Percentiles rank a stretch among this genome's conserved stretches.
Conservation (phyloP, 495 filamentous ascomycete genomes). For the Hypoxylon intermedium region DNA sequence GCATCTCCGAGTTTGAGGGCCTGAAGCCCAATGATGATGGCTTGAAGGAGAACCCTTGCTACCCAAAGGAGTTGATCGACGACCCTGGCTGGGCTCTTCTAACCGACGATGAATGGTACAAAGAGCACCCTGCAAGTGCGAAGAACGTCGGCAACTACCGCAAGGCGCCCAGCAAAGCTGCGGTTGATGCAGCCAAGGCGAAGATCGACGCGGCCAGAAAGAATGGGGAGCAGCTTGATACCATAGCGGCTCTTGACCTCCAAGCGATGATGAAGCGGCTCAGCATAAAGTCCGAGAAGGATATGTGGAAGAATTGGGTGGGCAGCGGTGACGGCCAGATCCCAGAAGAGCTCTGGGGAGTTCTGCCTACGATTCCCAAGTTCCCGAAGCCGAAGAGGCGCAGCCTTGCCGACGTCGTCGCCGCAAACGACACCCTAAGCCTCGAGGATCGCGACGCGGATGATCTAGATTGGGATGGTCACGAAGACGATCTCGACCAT, state of each 20-base stretch:
- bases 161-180: not conserved
- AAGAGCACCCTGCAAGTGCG: not conserved
- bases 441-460: not conserved
- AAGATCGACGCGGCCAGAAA: not conserved
- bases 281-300: not conserved
- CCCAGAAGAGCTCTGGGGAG: not conserved
- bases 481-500: not conserved
- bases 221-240: not conserved
- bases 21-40: not conserved
- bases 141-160: not conserved
- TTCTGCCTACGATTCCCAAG: not conserved
- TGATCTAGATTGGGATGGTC: not conserved
- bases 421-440: constrained; percentile 2
- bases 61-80: constrained; percentile 1
- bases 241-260: not conserved
- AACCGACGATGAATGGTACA: constrained; percentile 1
- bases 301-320: not conserved
- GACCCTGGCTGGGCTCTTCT: constrained; percentile 1
- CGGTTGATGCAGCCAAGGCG: not conserved
- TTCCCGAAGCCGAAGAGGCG: constrained; percentile 2
- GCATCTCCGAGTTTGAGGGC: not conserved
- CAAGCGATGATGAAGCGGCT: not conserved
- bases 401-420: not conserved
- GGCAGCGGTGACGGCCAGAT: not conserved
- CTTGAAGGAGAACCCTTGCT: not conserved